These are phyloP conservation scores for Xylariaceae sp. DNA, from an alignment of 2,329 filamentous ascomycete genomes.

Conservation along the genomic window DNA sequence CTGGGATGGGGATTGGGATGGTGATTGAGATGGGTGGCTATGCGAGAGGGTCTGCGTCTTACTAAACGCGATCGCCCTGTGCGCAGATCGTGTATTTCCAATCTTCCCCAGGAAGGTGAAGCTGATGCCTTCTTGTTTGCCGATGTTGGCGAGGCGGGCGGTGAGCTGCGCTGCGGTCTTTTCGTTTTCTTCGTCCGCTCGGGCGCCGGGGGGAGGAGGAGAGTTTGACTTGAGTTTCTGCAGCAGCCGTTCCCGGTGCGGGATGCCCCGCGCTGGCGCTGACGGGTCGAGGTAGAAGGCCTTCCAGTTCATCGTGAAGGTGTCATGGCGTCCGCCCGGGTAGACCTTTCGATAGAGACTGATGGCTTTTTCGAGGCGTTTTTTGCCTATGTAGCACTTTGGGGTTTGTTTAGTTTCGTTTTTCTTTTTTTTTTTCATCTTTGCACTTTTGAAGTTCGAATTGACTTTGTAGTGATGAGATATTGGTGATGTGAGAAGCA, in stretches of 20 bases:
- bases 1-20: neutral
- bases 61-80: conserved; percentile 24
- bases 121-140: conserved; percentile 3
- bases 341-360: conserved; percentile 36
- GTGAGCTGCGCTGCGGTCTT: neutral
- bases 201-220: conserved; percentile 13
- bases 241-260: conserved; percentile 15
- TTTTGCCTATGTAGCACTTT: conserved; percentile 39
- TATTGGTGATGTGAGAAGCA: neutral
- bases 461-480: too few species aligned
- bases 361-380: conserved; percentile 35
- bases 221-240: conserved; percentile 21
- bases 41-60: neutral
- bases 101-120: conserved; percentile 11
- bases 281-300: conserved; percentile 36
- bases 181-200: neutral
- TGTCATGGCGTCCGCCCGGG: conserved; percentile 33
- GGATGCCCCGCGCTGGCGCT: conserved; percentile 21
- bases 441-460: too few species aligned
- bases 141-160: conserved; percentile 4
- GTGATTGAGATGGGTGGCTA: neutral
- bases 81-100: conserved; percentile 13
- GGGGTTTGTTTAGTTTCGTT: neutral
- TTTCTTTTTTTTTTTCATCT: too few species aligned
- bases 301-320: conserved; percentile 33